A percentile compares a stretch with the other conserved stretches of the same genome.
Evolutionary conservation across 192 early-diverging fungal genomes (phyloP).

Genomic region (Chytriomyces sp.): DNA sequence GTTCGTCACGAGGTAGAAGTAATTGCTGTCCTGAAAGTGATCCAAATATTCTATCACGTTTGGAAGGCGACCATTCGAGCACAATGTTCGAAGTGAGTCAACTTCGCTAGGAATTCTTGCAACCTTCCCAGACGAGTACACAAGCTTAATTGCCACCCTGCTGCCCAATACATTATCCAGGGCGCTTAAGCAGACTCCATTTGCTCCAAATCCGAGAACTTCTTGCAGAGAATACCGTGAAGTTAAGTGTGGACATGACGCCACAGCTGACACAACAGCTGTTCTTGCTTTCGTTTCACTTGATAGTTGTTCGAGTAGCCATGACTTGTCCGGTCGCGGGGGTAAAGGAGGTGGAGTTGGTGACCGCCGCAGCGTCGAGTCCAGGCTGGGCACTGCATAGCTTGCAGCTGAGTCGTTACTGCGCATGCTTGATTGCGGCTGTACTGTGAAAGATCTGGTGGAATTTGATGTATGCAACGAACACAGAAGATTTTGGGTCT

Average conservation of each 20-base stretch:
- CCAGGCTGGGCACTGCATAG: background rate
- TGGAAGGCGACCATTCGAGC: background rate
- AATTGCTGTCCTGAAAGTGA: slow-evolving; percentile 9
- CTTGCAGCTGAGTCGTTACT: no score
- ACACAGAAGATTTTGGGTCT: no score
- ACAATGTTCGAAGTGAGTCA: background rate
- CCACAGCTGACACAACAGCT: no score
- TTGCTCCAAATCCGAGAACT: slow-evolving; percentile 33
- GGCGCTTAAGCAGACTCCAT: slow-evolving; percentile 29
- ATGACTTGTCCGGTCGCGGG: background rate
- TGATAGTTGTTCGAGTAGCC: background rate
- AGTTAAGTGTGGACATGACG: no score
- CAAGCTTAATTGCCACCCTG: no score
- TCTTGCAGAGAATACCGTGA: background rate
- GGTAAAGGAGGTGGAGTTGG: background rate
- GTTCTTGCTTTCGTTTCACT: slow-evolving; percentile 9
- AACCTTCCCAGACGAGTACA: no score
- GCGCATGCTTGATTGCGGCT: no score
- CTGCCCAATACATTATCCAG: no score
- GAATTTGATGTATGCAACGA: no score
- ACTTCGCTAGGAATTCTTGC: background rate
- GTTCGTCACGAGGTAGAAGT: slow-evolving; percentile 34
- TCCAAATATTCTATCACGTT: background rate
- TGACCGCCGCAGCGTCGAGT: background rate
- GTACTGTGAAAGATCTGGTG: no score